Evolutionary conservation across 2,329 filamentous ascomycete genomes (phyloP), one percentile per base, ranked within the genome.

Genomic region (Lecanosticta acicola): DNA sequence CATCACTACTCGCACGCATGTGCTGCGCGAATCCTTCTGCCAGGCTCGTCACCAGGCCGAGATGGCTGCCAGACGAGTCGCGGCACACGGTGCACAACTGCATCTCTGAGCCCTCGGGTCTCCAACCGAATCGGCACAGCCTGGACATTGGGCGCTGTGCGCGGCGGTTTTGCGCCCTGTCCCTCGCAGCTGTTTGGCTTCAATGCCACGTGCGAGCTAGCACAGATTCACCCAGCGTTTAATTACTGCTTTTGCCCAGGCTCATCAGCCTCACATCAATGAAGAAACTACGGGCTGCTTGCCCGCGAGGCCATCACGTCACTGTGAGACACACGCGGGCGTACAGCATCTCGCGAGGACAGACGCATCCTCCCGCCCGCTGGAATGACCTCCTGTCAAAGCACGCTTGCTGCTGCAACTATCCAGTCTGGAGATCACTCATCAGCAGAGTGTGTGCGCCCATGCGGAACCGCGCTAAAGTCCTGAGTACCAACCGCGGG

Each of bases 71-170:
- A 32, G 41, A 24, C 45, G 32, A 39, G 24, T 29, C 32, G n/a
- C n/a, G n/a, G n/a, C n/a, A n/a, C n/a, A n/a, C n/a, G n/a, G n/a
- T n/a, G n/a, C n/a, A n/a, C n/a, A n/a, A n/a, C n/a, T n/a, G n/a
- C n/a, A n/a, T n/a, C n/a, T n/a, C n/a, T n/a, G 33, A 42, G 21
- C 37, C 46, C 45, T 54, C 58, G 58, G 58, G 45, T 49, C 48
- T 43, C 39, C 51, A 50, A 48, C 53, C 56, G 56, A 56, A 60
- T 60, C 56, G 47, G 53, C 55, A 47, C 51, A 55, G 48, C 53
- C 57, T 48, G 46, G 46, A 29, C 42, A 41, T 49, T 46, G 44
- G 44, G 40, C n/a, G n/a, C n/a, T n/a, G n/a, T n/a, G n/a, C n/a
- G n/a, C n/a, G n/a, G n/a, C n/a, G n/a, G n/a, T n/a, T n/a, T n/a